Evolutionary conservation across 1,284 basidiomycete genomes (phyloP).

Genomic region (Moesziomyces sp.): DNA sequence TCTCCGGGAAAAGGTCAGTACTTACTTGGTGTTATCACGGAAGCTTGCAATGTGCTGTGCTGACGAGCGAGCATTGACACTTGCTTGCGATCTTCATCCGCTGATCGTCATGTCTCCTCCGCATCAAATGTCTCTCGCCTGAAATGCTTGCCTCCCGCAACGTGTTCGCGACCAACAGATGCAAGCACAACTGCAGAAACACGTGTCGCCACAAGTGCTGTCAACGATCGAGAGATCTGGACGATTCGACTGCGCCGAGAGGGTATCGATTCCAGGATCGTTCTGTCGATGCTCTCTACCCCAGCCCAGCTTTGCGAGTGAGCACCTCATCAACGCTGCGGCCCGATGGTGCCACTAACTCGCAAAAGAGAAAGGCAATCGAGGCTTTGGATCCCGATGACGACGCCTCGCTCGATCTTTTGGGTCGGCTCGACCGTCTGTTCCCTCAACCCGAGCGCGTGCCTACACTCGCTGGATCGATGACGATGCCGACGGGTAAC

Average conservation of each 20-base stretch:
- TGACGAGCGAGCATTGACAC: not conserved
- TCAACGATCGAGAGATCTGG: slow-evolving; percentile 24
- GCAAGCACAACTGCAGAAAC: slow-evolving; percentile 56
- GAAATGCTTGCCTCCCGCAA: not conserved
- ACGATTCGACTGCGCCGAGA: slow-evolving; percentile 2
- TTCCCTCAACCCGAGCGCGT: slow-evolving; percentile 9
- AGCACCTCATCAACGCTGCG: not conserved
- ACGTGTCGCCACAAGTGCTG: slow-evolving; percentile 65
- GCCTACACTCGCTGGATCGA: not conserved
- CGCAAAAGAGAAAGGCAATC: slow-evolving; percentile 20
- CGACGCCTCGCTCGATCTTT: slow-evolving; percentile 23
- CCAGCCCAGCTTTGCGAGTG: not conserved
- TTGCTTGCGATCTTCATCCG: not conserved
- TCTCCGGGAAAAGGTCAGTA: slow-evolving; percentile 36
- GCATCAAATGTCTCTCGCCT: not conserved
- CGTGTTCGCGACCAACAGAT: slow-evolving; percentile 8
- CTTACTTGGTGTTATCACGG: not conserved
- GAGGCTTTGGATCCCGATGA: slow-evolving; percentile 1
- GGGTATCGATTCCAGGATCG: slow-evolving; percentile 19
- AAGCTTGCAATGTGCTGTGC: not conserved
- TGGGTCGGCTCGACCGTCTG: slow-evolving; percentile 27
- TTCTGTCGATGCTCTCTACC: not conserved
- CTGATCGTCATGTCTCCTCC: not conserved
- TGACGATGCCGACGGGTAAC: slow-evolving; percentile 1
- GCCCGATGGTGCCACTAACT: not conserved